phyloP scores from a whole-genome alignment of 2,329 filamentous ascomycete genomes.

The Ophiostoma tasmaniense region DNA sequence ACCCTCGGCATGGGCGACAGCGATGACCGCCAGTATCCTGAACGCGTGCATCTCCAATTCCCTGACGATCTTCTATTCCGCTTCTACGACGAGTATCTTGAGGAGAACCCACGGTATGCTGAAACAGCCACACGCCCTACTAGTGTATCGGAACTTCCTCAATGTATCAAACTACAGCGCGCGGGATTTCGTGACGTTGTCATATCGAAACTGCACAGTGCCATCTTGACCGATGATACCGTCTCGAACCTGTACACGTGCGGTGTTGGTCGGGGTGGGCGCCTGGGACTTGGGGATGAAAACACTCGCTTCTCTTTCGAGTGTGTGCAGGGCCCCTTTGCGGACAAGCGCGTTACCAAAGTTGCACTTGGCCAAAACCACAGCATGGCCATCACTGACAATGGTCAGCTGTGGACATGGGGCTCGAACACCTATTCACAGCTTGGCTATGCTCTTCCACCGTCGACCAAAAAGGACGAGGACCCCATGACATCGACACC shows the following conservation, averaged over 20 bases:
- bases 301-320: slow-evolving; percentile 80
- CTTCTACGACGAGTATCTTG: slow-evolving; percentile 62
- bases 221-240: slow-evolving; percentile 76
- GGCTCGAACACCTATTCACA: slow-evolving; percentile 80
- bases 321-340: slow-evolving; percentile 68
- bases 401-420: slow-evolving; percentile 92
- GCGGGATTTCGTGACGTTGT: slow-evolving; percentile 71
- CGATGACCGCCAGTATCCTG: slow-evolving; percentile 88
- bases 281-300: slow-evolving; percentile 83
- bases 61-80: slow-evolving; percentile 67
- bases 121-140: slow-evolving; percentile 16
- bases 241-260: slow-evolving; percentile 88
- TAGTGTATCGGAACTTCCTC: slow-evolving; percentile 53
- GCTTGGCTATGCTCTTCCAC: slow-evolving; percentile 72
- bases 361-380: slow-evolving; percentile 88
- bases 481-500: slow-evolving; percentile 74
- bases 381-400: slow-evolving; percentile 72
- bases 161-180: slow-evolving; percentile 57
- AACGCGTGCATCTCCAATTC: slow-evolving; percentile 67
- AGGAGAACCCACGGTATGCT: slow-evolving; percentile 26
- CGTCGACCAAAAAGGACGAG: slow-evolving; percentile 60
- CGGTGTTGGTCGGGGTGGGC: slow-evolving; percentile 82
- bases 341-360: slow-evolving; percentile 64
- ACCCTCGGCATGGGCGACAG: slow-evolving; percentile 91
- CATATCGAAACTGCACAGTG: slow-evolving; percentile 87